Conservation (phyloP, 306 rosid genomes). For the Cucumis sativus region Cucumber_9930_V3 NC_026656.2:17602001-17602500, state of each 20-base stretch:
- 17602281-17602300: neutral
- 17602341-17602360: neutral
- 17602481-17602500: neutral
- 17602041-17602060: neutral
- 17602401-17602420: neutral
- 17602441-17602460: too few species aligned
- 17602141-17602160: neutral
- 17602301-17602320: neutral
- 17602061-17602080: slow-evolving; percentile 1
- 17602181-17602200: neutral
- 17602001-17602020: slow-evolving; percentile 10
- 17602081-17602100: slow-evolving; percentile 7
- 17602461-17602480: neutral
- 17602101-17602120: neutral
- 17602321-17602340: neutral
- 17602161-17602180: slow-evolving; percentile 22
- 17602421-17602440: neutral
- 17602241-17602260: slow-evolving; percentile 23
- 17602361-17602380: too few species aligned
- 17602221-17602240: slow-evolving; percentile 23
- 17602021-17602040: neutral
- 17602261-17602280: neutral
- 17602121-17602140: too few species aligned
- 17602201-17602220: slow-evolving; percentile 19
- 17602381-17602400: too few species aligned